These are phyloP conservation scores for Boletellus dicymbophilus DNA, from an alignment of 1,284 basidiomycete genomes.

Conservation along the genomic window DNA sequence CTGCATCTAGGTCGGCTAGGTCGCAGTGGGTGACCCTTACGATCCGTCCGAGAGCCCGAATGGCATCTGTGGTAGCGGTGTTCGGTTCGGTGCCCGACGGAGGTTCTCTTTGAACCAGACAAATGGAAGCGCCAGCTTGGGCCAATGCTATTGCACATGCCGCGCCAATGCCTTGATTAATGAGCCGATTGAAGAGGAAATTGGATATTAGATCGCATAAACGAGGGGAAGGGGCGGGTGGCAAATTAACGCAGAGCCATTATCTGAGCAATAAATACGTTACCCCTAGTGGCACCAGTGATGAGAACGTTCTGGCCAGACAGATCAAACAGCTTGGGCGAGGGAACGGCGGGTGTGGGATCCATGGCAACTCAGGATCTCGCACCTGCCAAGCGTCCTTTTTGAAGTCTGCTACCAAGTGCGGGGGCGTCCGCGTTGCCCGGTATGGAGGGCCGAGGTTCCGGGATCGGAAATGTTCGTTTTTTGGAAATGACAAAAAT, in stretches of 20 bases:
- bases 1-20: constrained; percentile 66
- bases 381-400: constrained; percentile 8
- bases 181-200: constrained; percentile 12
- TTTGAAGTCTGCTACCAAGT: constrained; percentile 36
- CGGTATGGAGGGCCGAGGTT: constrained; percentile 28
- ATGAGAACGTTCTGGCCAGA: constrained; percentile 63
- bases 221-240: constrained; percentile 11
- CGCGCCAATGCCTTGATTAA: constrained; percentile 65
- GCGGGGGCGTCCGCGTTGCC: no score
- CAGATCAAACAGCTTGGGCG: constrained; percentile 62
- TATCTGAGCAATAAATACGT: constrained; percentile 25
- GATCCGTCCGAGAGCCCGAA: constrained; percentile 45
- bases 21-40: constrained; percentile 73
- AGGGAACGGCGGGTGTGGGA: constrained; percentile 43
- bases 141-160: constrained; percentile 74
- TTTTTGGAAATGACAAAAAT: constrained; percentile 8
- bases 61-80: constrained; percentile 55
- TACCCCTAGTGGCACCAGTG: constrained; percentile 71
- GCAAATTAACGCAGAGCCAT: constrained; percentile 16
- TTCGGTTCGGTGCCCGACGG: constrained; percentile 43
- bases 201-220: constrained; percentile 13
- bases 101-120: constrained; percentile 70
- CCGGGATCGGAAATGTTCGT: constrained; percentile 21
- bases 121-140: constrained; percentile 80
- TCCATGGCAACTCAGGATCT: constrained; percentile 36